A percentile compares a stretch with the other conserved stretches of the same genome.
These are phyloP conservation scores for Diaporthe capsici DNA, from an alignment of 2,329 filamentous ascomycete genomes.

Conservation along the genomic window DNA sequence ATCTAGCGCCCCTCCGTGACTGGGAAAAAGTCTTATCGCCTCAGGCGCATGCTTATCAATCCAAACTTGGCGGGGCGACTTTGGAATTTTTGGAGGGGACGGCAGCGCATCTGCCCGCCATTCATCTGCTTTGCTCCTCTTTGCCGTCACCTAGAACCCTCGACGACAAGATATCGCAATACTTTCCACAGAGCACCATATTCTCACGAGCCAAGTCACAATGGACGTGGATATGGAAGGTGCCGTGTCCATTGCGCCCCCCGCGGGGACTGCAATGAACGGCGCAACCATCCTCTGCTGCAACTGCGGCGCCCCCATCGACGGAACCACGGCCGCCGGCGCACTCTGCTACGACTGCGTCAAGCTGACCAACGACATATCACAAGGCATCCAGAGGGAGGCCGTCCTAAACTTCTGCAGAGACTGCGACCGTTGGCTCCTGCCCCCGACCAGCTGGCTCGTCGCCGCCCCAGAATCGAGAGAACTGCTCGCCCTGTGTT, in stretches of 20 bases:
- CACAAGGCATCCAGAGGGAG: slow-evolving; percentile 90
- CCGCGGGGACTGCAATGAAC: slow-evolving; percentile 49
- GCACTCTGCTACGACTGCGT: slow-evolving; percentile 97
- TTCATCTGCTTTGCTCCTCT: neutral
- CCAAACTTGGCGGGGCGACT: slow-evolving; percentile 38
- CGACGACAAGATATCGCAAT: neutral
- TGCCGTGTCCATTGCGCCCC: slow-evolving; percentile 55
- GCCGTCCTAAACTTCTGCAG: slow-evolving; percentile 90
- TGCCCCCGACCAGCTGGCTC: slow-evolving; percentile 89
- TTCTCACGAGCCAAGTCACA: slow-evolving; percentile 43
- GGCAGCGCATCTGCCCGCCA: slow-evolving; percentile 1
- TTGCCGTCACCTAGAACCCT: neutral
- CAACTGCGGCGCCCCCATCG: slow-evolving; percentile 96
- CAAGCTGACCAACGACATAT: slow-evolving; percentile 94
- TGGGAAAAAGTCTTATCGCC: slow-evolving; percentile 39
- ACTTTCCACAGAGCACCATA: neutral
- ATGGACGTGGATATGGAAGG: slow-evolving; percentile 63
- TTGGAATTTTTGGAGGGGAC: slow-evolving; percentile 40
- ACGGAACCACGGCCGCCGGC: slow-evolving; percentile 87
- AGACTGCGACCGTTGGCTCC: slow-evolving; percentile 95
- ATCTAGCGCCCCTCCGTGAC: neutral
- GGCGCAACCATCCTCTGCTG: slow-evolving; percentile 86
- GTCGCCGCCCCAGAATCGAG: slow-evolving; percentile 88
- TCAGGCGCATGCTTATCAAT: slow-evolving; percentile 41
- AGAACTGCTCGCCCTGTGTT: slow-evolving; percentile 91